Conservation (phyloP, 768 basidiomycete species). For the Boletellus emodensis region DNA sequence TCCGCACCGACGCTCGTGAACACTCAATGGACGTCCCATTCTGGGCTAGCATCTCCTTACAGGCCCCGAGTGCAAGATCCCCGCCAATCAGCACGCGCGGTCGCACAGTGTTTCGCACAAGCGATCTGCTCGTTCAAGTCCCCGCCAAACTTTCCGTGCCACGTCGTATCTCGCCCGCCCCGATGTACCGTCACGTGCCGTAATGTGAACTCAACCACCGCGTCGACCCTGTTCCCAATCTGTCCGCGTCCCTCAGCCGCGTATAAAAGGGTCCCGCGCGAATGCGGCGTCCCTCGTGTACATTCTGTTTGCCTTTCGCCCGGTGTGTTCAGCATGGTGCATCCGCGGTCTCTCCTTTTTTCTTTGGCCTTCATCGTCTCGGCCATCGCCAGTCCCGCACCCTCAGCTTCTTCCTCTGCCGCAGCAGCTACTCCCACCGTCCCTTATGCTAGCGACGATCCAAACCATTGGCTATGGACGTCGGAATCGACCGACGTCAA, state of each 20-base stretch:
- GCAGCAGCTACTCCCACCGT: slow-evolving; percentile 40
- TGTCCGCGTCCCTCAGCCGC: background rate
- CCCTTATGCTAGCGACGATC: slow-evolving; percentile 41
- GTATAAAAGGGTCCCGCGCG: slow-evolving; percentile 23
- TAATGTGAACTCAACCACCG: background rate
- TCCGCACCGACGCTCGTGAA: too few species aligned
- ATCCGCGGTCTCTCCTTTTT: slow-evolving; percentile 29
- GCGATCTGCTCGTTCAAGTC: too few species aligned
- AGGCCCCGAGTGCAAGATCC: too few species aligned
- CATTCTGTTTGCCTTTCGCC: slow-evolving; percentile 16
- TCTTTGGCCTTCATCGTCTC: slow-evolving; percentile 18
- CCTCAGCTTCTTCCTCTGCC: slow-evolving; percentile 26
- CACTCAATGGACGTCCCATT: too few species aligned
- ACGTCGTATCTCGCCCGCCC: too few species aligned
- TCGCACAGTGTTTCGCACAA: too few species aligned
- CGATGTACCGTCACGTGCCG: background rate
- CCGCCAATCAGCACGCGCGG: too few species aligned
- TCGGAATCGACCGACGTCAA: slow-evolving; percentile 16
- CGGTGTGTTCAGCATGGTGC: slow-evolving; percentile 20
- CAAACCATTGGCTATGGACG: slow-evolving; percentile 45
- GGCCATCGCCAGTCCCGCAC: slow-evolving; percentile 13
- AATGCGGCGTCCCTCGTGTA: slow-evolving; percentile 11
- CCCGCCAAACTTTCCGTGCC: too few species aligned
- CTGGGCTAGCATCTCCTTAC: too few species aligned
- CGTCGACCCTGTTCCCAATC: slow-evolving; percentile 5